Evolutionary conservation across 1,284 basidiomycete species (phyloP).

Genomic region (Thelephora terrestris): DNA sequence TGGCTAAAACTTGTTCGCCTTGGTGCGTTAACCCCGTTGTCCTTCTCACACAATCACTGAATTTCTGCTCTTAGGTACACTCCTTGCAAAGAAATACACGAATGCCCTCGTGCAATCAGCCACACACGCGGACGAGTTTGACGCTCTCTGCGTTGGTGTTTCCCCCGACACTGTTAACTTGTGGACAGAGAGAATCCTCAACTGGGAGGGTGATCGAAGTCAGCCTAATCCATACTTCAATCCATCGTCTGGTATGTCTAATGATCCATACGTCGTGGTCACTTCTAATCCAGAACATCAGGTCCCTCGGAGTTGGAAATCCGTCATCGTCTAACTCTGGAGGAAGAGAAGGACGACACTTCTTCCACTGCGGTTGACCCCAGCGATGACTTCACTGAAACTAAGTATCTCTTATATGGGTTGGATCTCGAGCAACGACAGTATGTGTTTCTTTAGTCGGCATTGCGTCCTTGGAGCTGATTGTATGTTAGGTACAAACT

Average conservation of each 20-base stretch:
- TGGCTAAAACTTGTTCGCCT: constrained; percentile 7
- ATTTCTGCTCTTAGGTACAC: too few relatives aligned
- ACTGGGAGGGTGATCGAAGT: constrained; percentile 5
- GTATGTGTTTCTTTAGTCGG: constrained; percentile 5
- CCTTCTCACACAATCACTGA: too few relatives aligned
- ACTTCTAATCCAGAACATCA: background rate
- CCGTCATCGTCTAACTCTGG: too few relatives aligned
- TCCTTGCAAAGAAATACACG: too few relatives aligned
- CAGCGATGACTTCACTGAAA: constrained; percentile 1
- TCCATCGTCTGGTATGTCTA: too few relatives aligned
- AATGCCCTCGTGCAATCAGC: background rate
- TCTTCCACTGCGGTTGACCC: too few relatives aligned
- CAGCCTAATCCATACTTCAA: constrained; percentile 2
- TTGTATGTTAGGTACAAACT: too few relatives aligned
- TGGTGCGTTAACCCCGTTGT: constrained; percentile 1
- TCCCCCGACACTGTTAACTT: background rate
- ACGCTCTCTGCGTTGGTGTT: too few relatives aligned
- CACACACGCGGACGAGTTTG: background rate
- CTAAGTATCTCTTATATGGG: constrained; percentile 5
- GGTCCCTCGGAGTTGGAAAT: too few relatives aligned
- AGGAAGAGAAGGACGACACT: too few relatives aligned
- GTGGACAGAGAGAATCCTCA: constrained; percentile 1
- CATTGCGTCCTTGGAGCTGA: too few relatives aligned
- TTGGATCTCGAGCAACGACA: constrained; percentile 8
- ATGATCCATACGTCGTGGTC: background rate